A percentile compares a stretch with the other conserved stretches of the same genome.
These are phyloP conservation scores for Bryoerythrophyllum caledonicum DNA, from an alignment of 225 moss, liverwort and hornwort species.

Conservation along the genomic window DNA sequence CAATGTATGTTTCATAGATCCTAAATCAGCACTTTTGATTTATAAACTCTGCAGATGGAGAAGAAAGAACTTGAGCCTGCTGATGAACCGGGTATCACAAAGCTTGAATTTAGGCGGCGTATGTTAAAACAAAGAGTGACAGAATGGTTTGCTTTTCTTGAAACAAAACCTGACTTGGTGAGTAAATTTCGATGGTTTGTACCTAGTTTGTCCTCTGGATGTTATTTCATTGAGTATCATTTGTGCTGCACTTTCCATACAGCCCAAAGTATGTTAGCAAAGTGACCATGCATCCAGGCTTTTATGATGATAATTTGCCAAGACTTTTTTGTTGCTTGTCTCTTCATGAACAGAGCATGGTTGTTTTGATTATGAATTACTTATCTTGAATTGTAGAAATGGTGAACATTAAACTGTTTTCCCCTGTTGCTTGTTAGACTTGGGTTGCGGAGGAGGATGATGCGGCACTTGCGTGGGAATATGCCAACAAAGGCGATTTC, in stretches of 20 bases:
- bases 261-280: constrained; percentile 6
- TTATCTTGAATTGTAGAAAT: not conserved
- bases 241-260: not conserved
- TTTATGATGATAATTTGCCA: not conserved
- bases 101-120: constrained; percentile 79
- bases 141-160: constrained; percentile 77
- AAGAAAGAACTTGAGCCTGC: constrained; percentile 50
- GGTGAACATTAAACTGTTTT: not conserved
- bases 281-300: not conserved
- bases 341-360: not conserved
- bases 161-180: constrained; percentile 86
- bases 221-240: not conserved
- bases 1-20: not conserved
- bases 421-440: constrained; percentile 38
- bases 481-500: constrained; percentile 70
- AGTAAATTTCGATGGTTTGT: constrained; percentile 12
- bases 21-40: constrained; percentile 1
- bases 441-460: constrained; percentile 88
- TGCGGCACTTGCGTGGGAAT: constrained; percentile 61
- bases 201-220: not conserved
- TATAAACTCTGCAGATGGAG: constrained; percentile 33
- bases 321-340: not conserved
- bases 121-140: constrained; percentile 76
- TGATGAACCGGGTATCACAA: constrained; percentile 66
- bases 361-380: not conserved